phyloP scores from a whole-genome alignment of 768 basidiomycete genomes.

The Rhizopogon vesiculosus region DNA sequence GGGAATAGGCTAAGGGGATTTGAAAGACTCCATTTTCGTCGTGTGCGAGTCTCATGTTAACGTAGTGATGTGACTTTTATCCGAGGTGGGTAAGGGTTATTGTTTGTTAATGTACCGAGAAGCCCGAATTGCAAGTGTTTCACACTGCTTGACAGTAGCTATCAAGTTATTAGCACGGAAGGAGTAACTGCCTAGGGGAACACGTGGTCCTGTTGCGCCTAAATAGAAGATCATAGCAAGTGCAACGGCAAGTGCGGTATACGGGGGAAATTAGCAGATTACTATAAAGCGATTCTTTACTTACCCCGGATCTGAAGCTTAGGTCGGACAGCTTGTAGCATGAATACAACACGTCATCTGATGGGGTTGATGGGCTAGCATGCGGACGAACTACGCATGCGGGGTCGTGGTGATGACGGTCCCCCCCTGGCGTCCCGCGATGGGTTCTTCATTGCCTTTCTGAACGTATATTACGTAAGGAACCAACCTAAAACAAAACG shows the following conservation, averaged over 20 bases:
- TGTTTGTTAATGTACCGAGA: not conserved
- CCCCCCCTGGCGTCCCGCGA: not conserved
- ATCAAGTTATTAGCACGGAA: not conserved
- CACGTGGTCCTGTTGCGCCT: not conserved
- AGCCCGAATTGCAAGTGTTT: not conserved
- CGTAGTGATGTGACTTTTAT: not conserved
- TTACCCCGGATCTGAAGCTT: not conserved
- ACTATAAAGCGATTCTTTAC: not conserved
- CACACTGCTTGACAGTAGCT: not conserved
- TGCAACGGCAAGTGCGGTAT: not conserved
- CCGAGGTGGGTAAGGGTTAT: not conserved
- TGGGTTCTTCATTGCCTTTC: not conserved
- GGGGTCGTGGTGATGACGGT: conserved; percentile 1
- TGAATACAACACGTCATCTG: not conserved
- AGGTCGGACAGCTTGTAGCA: not conserved
- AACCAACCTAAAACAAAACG: too few species aligned
- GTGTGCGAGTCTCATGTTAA: not conserved
- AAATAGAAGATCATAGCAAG: not conserved
- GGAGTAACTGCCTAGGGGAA: too few species aligned
- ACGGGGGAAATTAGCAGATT: not conserved
- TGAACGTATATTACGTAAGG: not conserved
- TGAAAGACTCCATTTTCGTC: not conserved
- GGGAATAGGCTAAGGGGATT: not conserved
- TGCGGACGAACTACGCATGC: not conserved
- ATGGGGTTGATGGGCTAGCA: not conserved